Base-by-base conservation (phyloP, 805 yeast species). In the Starmerella sp. region DNA sequence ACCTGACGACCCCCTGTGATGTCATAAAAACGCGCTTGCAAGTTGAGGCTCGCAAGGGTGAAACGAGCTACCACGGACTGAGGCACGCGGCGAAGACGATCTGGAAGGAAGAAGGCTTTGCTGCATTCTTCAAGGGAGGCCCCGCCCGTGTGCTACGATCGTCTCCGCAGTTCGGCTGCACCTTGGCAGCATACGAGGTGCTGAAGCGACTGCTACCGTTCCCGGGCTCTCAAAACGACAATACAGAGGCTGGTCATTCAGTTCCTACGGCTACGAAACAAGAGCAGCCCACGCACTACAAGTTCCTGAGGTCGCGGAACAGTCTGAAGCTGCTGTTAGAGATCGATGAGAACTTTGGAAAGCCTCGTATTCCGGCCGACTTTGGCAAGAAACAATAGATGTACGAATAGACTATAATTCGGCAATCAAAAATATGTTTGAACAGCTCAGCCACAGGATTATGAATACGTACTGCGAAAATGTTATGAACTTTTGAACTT, bases 111-210 rank as follows among this genome's bases (percentile, higher is more conserved):
- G 98, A 91, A 72, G 95, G 95, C 14, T 71, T 83, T 55, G 71
- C 75, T 57, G 95, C 96, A 11, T 86, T 91, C 67, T 91, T 90
- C 77, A 91, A 91, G 75, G 98, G 98, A 65, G 95, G 97, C 39
- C 79, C 90, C 55, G 97, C 97, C 6, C 81, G 98, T 70, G 89
- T 91, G 41, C 75, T 89, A 65, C 80, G 97, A 71, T 90, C 97
- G 5, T 89, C 97, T 1, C 98, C 98, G 7, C 98, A 91, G 71
- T 91, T 91, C 69, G 98, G 97, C 54, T 90, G 90, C 72, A 91
- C 98, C 6, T 77, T 91, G 65, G 97, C 97, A n/a, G 90, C 96
- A 30, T 91, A 93, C 71, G 98, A 91, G 71, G 70, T 93, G 36
- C 82, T 91, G 70, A 95, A 91, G 68, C 79, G 76, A 48, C 65